Evolutionary conservation across 345 rosid species (phyloP), one percentile per base, ranked within the genome.

Genomic region (Acer saccharum): DNA sequence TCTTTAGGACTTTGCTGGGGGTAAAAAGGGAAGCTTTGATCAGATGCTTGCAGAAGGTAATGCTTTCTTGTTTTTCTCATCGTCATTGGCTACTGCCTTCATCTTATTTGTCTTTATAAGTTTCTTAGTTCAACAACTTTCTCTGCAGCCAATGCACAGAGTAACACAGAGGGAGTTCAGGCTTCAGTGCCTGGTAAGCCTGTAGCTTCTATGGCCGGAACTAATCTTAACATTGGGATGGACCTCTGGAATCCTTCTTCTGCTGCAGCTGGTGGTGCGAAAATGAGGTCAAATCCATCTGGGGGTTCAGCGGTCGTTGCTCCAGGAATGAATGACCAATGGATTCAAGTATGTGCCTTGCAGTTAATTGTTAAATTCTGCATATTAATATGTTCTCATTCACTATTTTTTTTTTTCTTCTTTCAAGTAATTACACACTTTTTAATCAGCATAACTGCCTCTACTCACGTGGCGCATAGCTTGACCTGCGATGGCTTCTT

Each of bases 1-100:
- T 74, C 43, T 81, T 48, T 72, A 95, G 96, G 94, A 90, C 21
- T 84, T 74, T 77, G 80, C 85, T 63, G 88, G 85, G 48, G 71
- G 78, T 76, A 91, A 90, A 84, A 92, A 83, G 82, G 88, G 96
- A 75, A 87, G 90, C 79, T 91, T 91, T 76, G 81, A 90, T 68
- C 93, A 88, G 85, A 93, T 92, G 98, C 93, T 93, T 25, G 91
- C 93, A 4, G 96, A 92, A 87, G 98, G 97, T 94, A 88, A 65
- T 43, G 46, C 73, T 71, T 41, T 58, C 66, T 8, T 16, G 58
- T 54, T n/a, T 9, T 55, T 39, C 70, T 32, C 72, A 58, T 27
- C 58, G 71, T 35, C 21, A 44, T 43, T 64, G 44, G 63, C 74
- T 78, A 23, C 50, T 57, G 25, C 74, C 14, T 50, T 69, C 29